Base-by-base conservation (phyloP, 306 rosid species). In the Sicyos baderoa region DNA sequence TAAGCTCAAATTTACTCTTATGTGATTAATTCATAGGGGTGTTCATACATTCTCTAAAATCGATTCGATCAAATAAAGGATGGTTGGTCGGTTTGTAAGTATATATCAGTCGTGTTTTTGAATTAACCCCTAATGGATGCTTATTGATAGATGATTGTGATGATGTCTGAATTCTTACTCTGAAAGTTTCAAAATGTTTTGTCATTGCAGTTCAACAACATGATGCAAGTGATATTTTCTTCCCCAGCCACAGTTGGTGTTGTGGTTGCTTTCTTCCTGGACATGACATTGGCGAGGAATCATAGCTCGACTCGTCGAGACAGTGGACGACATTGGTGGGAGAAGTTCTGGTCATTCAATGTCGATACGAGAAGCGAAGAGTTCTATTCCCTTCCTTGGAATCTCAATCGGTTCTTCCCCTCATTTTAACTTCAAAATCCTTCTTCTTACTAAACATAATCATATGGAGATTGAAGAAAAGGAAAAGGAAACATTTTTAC, bases 291-390 rank as follows among this genome's bases (percentile, higher is more conserved):
- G 40, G 11, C 75, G 32, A 78, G 76, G 29, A 68, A 78, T 6
- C 80, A 88, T 65, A 68, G 74, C 72, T 25, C 77, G 3, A 85
- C 85, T 74, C 86, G 82, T 49, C 79, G 85, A 15, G 96, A 89
- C 82, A 85, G 96, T 53, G 96, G 97, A 22, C 82, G 93, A 51
- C 97, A 89, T 65, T 89, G 94, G 96, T 93, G 96, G 95, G 94
- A 35, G 49, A 88, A 81, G 71, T 93, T 86, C 81, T 81, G 80
- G 80, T 54, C 61, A 56, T 91, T 18, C 62, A 64, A 75, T 35
- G 58, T 73, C 15, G 96, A 91, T 54, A 55, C 27, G 1, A 89
- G 96, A 62, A 91, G 81, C 47, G 87, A 82, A 37, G 95, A 89
- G 48, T 89, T 89, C 71, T 91, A 89, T 77, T 76, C 85, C 13